These are phyloP conservation scores for Citrus sinensis DNA, from an alignment of 345 rosid species.

Conservation along the genomic window DNA sequence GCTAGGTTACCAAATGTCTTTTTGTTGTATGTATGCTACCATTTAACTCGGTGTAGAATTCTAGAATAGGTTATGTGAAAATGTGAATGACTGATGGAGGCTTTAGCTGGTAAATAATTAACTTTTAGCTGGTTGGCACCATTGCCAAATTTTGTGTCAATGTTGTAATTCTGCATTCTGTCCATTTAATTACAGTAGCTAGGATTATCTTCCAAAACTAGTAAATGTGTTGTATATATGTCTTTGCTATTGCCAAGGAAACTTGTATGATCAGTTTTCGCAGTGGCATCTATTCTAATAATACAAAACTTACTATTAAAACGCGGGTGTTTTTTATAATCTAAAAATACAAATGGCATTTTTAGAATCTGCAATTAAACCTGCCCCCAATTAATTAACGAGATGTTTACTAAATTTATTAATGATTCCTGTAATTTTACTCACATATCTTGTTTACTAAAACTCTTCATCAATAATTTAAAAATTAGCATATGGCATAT, in stretches of 20 bases:
- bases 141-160: background rate
- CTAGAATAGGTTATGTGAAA: background rate
- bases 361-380: too few relatives aligned
- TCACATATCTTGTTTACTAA: too few relatives aligned
- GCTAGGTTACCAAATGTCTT: background rate
- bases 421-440: too few relatives aligned
- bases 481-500: too few relatives aligned
- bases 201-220: background rate
- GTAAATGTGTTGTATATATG: background rate
- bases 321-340: too few relatives aligned
- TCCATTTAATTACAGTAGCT: background rate
- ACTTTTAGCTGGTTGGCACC: background rate
- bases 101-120: background rate
- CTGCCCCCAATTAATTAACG: too few relatives aligned
- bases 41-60: background rate
- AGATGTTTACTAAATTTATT: too few relatives aligned
- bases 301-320: too few relatives aligned
- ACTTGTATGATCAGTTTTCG: background rate
- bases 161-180: background rate
- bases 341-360: too few relatives aligned
- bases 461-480: too few relatives aligned
- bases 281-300: too few relatives aligned
- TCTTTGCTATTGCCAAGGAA: background rate
- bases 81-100: background rate
- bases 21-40: background rate